Evolutionary conservation across 2,329 filamentous ascomycete genomes (phyloP), one percentile per base, ranked within the genome.

Genomic region (Ambrosiella xylebori): DNA sequence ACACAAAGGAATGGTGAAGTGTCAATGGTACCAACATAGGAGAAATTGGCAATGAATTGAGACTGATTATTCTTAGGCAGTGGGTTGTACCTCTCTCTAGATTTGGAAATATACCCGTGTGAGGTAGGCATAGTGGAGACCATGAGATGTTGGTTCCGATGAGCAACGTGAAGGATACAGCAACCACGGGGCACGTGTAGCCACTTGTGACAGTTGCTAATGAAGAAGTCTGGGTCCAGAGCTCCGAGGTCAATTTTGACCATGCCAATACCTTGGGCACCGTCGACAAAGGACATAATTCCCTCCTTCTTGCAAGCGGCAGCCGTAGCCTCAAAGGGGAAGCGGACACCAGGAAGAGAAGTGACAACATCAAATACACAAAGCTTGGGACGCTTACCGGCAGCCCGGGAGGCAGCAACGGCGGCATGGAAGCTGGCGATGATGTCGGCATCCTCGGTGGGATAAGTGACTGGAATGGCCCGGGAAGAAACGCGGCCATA

Each of bases 161-260:
- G 61, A 0, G 89, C 86, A 1, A 93, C 86, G 69, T 94, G 85
- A 63, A 96, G 79, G 3, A 93, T 73, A 2, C 88, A 88, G 66
- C 85, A 89, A 13, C 84, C 85, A 38, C 90, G 81, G 0, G 90
- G 91, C 0, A 81, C 79, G 65, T 81, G 83, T 7, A 96, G 80
- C 91, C 91, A 97, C 73, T 95, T 95, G 73, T 95, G 87, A 64
- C 82, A 87, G 68, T 96, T 96, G 58, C 77, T 84, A 12, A 91
- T 78, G 65, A 94, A 87, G 71, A 95, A 96, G 68, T 96, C 90
- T 0, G 88, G 83, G 62, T 89, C 79, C 2, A 89, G 71, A 3
- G 70, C 68, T 0, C 66, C 62, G 12, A 96, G 70, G 68, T 94
- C 79, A 7, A 96, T 68, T 0, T 77, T 74, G 7, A 95, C 76